Evolutionary conservation across 2,329 filamentous ascomycete species (phyloP).

Genomic region (Penicillium sp.): DNA sequence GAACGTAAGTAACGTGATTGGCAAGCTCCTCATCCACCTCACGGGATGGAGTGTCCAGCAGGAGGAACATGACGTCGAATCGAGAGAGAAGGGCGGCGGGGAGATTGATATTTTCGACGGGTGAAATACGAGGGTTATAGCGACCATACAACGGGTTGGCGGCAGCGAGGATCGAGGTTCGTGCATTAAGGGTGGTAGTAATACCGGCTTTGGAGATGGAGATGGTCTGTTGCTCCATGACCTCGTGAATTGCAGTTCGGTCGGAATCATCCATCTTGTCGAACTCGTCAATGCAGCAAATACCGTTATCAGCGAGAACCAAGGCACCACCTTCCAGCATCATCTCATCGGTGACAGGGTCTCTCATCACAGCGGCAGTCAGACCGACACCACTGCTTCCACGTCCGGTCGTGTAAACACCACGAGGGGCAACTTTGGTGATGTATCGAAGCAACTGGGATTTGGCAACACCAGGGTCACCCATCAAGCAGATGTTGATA

Average conservation of each 20-base stretch:
- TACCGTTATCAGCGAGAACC: constrained; percentile 72
- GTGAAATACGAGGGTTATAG: constrained; percentile 95
- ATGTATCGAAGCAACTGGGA: constrained; percentile 98
- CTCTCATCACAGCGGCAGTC: constrained; percentile 73
- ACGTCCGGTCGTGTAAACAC: constrained; percentile 76
- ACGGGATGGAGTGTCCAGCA: constrained; percentile 86
- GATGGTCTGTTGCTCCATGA: constrained; percentile 83
- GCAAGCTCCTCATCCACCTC: constrained; percentile 90
- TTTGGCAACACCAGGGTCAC: constrained; percentile 98
- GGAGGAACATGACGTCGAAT: constrained; percentile 95
- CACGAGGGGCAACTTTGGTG: constrained; percentile 91
- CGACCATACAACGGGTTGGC: constrained; percentile 96
- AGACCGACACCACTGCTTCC: constrained; percentile 76
- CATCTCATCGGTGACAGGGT: constrained; percentile 72
- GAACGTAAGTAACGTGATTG: constrained; percentile 90
- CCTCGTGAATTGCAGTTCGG: constrained; percentile 75
- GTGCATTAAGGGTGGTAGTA: constrained; percentile 91
- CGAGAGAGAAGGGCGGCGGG: constrained; percentile 93
- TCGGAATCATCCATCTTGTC: constrained; percentile 80
- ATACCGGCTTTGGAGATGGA: constrained; percentile 88
- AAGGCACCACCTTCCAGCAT: constrained; percentile 74
- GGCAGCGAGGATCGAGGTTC: constrained; percentile 90
- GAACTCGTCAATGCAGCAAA: constrained; percentile 80
- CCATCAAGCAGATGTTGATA: constrained; percentile 98
- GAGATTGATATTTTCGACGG: constrained; percentile 98